A percentile compares a stretch with the other conserved stretches of the same genome.
Conservation (phyloP, 1,139 yeast species). For the Ogataea hybrid region DNA sequence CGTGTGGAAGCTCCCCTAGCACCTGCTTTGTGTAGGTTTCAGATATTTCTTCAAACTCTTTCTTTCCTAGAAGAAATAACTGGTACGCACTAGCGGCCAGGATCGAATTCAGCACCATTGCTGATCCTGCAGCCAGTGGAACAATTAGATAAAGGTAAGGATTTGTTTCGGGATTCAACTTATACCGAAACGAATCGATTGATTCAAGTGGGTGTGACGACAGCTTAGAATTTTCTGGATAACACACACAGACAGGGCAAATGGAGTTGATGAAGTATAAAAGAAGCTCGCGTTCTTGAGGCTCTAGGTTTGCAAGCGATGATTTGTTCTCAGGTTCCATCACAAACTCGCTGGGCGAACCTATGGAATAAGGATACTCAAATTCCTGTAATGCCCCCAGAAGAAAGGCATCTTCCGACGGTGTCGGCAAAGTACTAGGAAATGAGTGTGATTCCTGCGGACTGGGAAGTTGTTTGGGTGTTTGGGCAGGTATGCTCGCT, state of each 20-base stretch:
- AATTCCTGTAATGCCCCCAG: neutral
- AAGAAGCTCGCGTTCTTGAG: constrained; percentile 29
- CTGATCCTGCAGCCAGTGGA: constrained; percentile 35
- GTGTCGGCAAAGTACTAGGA: neutral
- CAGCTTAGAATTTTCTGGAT: neutral
- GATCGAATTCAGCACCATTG: constrained; percentile 34
- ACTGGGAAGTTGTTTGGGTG: neutral
- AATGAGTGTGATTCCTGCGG: neutral
- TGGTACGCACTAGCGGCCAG: constrained; percentile 39
- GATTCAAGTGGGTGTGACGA: neutral
- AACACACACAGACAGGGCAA: constrained; percentile 6
- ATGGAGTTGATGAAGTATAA: constrained; percentile 32
- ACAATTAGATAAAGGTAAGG: constrained; percentile 38
- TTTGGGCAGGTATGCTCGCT: neutral
- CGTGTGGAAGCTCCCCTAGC: constrained; percentile 31
- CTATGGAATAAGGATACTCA: neutral
- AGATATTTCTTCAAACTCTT: constrained; percentile 31
- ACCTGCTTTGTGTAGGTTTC: constrained; percentile 31
- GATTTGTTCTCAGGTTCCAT: neutral
- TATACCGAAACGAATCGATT: neutral
- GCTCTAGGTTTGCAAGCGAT: neutral
- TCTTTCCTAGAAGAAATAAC: constrained; percentile 32
- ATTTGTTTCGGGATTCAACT: constrained; percentile 15
- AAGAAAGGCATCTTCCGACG: neutral
- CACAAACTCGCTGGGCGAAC: neutral